Base-by-base conservation (phyloP, 2,329 filamentous ascomycete genomes). In the Epicoccum nigrum region DNA sequence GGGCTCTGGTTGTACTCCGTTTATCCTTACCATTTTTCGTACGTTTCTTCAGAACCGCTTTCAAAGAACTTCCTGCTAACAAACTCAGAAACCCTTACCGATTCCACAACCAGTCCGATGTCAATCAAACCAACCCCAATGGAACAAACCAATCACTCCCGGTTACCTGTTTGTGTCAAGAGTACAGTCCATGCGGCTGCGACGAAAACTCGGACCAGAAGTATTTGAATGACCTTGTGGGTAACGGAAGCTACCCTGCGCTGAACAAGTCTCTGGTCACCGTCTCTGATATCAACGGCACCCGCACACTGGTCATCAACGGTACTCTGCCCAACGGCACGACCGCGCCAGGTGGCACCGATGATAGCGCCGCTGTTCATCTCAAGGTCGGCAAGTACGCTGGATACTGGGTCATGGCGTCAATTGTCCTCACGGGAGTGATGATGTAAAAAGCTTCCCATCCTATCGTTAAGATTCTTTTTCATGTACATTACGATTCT, bases 281-380 rank as follows among this genome's bases (percentile, higher is more conserved):
- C 11, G 81, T 92, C 1, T 83, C 81, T 2, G 74, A 79, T 45
- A 80, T 87, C 54, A 86, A 89, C 48, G 84, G 84, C 41, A 87
- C 81, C 1, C 66, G 68, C 4, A 86, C 83, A 1, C 81, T 94
- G 30, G 77, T 89, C 23, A 75, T 93, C 68, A 91, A 92, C 68
- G 90, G 90, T n/a, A 89, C 87, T 0, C 75, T 93, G 3, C 83
- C 86, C 23, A 87, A 88, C 59, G 78, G 72, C 2, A 79, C 77
- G 0, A 76, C 74, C 2, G 72, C 76, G 2, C 64, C 74, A 8
- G 74, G 74, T 12, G 74, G 73, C 1, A 69, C 72, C 17, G 66
- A 66, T 23, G 66, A 66, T 30, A 62, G 62, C 19, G 64, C 56
- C 4, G 62, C 60, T 3, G 39, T 60, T n/a, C 41, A 52, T n/a